phyloP scores from a whole-genome alignment of 73 alveolate genomes.

The Tetrahymena malaccensis region DNA sequence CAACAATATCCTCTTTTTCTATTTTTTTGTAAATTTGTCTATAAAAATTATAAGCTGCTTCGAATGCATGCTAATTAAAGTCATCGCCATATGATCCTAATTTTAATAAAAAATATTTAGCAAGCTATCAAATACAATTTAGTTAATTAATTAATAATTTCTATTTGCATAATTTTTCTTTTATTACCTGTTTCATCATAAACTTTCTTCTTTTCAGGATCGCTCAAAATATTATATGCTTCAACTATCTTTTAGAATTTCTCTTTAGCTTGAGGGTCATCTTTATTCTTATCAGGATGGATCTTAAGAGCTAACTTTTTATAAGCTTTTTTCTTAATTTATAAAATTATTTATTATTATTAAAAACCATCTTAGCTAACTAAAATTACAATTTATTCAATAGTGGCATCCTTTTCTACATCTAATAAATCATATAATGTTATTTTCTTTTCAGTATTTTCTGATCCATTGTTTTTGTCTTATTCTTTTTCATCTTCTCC shows the following conservation, averaged over 20 bases:
- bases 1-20: slow-evolving; percentile 47
- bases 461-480: background rate
- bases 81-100: slow-evolving; percentile 21
- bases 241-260: slow-evolving; percentile 52
- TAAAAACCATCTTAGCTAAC: background rate
- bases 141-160: background rate
- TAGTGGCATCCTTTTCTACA: background rate
- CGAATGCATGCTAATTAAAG: slow-evolving; percentile 24
- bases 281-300: slow-evolving; percentile 79
- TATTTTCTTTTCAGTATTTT: background rate
- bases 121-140: background rate
- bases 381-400: background rate
- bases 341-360: no score
- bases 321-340: slow-evolving; percentile 26
- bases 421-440: background rate
- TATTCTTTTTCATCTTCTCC: background rate
- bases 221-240: slow-evolving; percentile 58
- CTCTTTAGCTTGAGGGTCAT: slow-evolving; percentile 51
- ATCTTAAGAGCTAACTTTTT: slow-evolving; percentile 44
- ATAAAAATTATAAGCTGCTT: slow-evolving; percentile 51
- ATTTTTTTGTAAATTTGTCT: slow-evolving; percentile 42
- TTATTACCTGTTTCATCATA: slow-evolving; percentile 72
- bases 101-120: background rate
- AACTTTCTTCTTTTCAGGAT: slow-evolving; percentile 49
- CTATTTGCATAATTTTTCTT: background rate